Conservation (phyloP, 257 asterid genomes). For the Solanum habrochaites region DNA sequence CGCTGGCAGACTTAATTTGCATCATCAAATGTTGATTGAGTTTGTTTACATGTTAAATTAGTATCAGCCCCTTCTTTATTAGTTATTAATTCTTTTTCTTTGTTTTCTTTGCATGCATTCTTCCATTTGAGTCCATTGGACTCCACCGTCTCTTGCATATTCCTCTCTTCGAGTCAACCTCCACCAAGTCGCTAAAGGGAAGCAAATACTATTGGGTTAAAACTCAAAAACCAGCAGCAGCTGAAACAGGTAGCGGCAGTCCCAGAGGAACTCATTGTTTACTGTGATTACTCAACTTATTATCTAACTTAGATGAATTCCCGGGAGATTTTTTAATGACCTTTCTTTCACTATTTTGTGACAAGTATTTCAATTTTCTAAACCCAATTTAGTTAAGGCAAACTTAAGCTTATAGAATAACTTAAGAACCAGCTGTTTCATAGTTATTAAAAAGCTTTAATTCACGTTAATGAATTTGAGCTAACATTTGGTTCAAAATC, state of each 20-base stretch:
- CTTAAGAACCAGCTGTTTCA: background rate
- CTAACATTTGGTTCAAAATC: background rate
- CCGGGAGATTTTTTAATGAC: background rate
- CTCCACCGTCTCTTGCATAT: background rate
- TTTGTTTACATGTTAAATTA: background rate
- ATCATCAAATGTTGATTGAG: background rate
- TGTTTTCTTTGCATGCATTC: background rate
- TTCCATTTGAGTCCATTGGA: background rate
- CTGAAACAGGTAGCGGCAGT: background rate
- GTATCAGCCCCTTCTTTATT: background rate
- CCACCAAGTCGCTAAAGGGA: background rate
- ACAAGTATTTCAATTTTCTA: background rate
- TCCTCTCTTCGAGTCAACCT: background rate
- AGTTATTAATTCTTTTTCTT: background rate
- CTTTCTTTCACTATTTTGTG: background rate
- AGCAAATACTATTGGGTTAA: background rate
- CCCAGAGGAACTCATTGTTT: background rate
- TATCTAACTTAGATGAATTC: background rate
- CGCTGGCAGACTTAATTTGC: background rate
- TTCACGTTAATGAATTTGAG: background rate
- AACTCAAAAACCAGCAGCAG: background rate
- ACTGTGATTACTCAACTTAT: background rate
- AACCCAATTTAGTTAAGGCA: background rate
- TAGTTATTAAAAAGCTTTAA: background rate
- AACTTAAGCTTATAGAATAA: background rate